A percentile compares a stretch with the other conserved stretches of the same genome.
Evolutionary conservation across 202 grass and related monocot species (phyloP).

Genomic region (Setaria viridis): DNA sequence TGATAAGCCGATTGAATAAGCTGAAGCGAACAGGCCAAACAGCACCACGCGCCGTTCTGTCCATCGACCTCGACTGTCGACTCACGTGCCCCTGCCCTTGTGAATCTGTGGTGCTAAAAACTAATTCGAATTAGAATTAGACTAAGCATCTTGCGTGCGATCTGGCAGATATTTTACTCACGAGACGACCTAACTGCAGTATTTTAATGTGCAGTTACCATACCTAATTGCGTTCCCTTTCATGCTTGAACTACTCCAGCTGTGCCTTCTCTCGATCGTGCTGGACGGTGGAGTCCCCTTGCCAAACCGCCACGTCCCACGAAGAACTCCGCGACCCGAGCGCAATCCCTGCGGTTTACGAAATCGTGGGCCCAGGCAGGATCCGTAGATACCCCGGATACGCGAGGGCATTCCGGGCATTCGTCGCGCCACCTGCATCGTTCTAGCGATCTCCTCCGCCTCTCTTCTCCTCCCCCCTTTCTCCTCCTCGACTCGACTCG

Average conservation of each 20-base stretch:
- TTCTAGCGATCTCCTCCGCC: conserved; percentile 53
- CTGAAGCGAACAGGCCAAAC: too few species aligned
- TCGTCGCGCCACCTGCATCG: conserved; percentile 1
- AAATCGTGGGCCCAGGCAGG: neutral
- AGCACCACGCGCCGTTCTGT: neutral
- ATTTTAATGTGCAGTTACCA: conserved; percentile 6
- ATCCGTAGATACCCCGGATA: neutral
- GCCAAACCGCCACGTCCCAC: conserved; percentile 21
- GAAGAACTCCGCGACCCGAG: neutral
- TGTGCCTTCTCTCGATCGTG: neutral
- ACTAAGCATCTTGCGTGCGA: neutral
- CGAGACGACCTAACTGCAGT: neutral
- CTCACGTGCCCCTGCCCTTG: neutral
- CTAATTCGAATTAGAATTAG: neutral
- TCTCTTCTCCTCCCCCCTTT: neutral
- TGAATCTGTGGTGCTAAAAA: too few species aligned
- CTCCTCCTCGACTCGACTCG: conserved; percentile 21
- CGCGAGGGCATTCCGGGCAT: conserved; percentile 34
- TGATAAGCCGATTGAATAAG: too few species aligned
- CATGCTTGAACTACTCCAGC: neutral
- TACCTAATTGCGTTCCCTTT: neutral
- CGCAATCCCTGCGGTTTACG: conserved; percentile 6
- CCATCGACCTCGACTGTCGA: neutral
- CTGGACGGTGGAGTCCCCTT: neutral
- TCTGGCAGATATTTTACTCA: neutral